A percentile compares a stretch with the other conserved stretches of the same genome.
Evolutionary conservation across 805 yeast species (phyloP).

Genomic region (Metschnikowia sp.): DNA sequence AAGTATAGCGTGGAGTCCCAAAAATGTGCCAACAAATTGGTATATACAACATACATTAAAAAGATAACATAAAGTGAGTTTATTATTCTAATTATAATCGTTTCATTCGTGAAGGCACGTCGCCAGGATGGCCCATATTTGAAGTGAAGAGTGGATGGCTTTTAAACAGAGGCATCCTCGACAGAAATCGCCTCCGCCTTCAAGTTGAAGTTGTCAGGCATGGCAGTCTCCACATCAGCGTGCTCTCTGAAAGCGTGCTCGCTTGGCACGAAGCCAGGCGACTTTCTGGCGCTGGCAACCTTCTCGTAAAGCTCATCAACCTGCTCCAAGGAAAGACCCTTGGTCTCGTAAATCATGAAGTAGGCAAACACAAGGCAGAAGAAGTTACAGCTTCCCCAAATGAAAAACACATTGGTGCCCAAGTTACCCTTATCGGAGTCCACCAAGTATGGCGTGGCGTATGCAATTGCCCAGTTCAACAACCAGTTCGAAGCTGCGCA

Average conservation of each 20-base stretch:
- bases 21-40: too few relatives aligned
- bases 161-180: constrained; percentile 27
- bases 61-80: too few relatives aligned
- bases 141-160: neutral
- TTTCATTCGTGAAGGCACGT: too few relatives aligned
- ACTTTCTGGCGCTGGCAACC: constrained; percentile 33
- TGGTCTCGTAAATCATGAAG: constrained; percentile 37
- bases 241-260: constrained; percentile 34
- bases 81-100: too few relatives aligned
- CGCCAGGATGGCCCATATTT: too few relatives aligned
- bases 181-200: constrained; percentile 26
- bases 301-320: constrained; percentile 38
- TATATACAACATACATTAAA: too few relatives aligned
- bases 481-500: constrained; percentile 43
- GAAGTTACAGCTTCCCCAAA: constrained; percentile 42
- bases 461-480: constrained; percentile 41
- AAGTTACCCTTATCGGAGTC: constrained; percentile 37
- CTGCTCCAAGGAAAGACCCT: constrained; percentile 41
- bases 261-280: constrained; percentile 29
- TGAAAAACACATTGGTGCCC: constrained; percentile 40
- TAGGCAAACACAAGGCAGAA: constrained; percentile 33
- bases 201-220: constrained; percentile 13
- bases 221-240: constrained; percentile 11
- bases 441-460: constrained; percentile 42
- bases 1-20: too few relatives aligned